Conservation (phyloP, 148 eudicot species). For the Camellia lanceoleosa region DNA sequence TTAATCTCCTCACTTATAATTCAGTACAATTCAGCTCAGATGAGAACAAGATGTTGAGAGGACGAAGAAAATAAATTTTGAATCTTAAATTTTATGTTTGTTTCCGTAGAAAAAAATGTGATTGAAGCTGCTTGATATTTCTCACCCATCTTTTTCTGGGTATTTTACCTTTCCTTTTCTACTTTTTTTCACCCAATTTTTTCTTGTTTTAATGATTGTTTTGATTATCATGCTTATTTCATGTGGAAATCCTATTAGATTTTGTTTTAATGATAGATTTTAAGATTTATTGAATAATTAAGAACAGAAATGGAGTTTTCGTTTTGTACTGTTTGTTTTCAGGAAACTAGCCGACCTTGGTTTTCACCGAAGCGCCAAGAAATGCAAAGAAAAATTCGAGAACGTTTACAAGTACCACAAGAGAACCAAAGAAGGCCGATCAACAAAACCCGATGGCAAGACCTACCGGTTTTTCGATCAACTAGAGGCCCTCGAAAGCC, state of each 20-base stretch:
- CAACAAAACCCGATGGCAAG: slow-evolving; percentile 65
- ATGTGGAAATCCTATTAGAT: slow-evolving; percentile 15
- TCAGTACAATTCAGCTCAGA: no score
- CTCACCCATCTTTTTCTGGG: neutral
- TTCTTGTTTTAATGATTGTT: slow-evolving; percentile 15
- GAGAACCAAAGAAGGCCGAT: slow-evolving; percentile 77
- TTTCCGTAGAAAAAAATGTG: neutral
- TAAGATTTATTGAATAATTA: neutral
- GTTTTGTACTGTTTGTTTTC: slow-evolving; percentile 21
- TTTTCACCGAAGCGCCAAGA: slow-evolving; percentile 73
- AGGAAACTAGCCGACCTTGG: slow-evolving; percentile 88
- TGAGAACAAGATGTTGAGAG: no score
- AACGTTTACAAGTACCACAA: slow-evolving; percentile 86
- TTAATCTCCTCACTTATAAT: no score
- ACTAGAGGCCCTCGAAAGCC: slow-evolving; percentile 59
- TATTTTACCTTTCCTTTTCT: neutral
- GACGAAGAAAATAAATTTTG: no score
- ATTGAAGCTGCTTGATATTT: slow-evolving; percentile 1
- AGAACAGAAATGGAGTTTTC: neutral
- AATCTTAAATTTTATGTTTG: no score
- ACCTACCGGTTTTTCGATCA: slow-evolving; percentile 80
- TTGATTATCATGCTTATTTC: slow-evolving; percentile 22
- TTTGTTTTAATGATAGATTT: slow-evolving; percentile 13
- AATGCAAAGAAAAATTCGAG: slow-evolving; percentile 92
- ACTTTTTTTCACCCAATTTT: neutral